Evolutionary conservation across 2,329 filamentous ascomycete genomes (phyloP).

Genomic region (Truncatella angustata): DNA sequence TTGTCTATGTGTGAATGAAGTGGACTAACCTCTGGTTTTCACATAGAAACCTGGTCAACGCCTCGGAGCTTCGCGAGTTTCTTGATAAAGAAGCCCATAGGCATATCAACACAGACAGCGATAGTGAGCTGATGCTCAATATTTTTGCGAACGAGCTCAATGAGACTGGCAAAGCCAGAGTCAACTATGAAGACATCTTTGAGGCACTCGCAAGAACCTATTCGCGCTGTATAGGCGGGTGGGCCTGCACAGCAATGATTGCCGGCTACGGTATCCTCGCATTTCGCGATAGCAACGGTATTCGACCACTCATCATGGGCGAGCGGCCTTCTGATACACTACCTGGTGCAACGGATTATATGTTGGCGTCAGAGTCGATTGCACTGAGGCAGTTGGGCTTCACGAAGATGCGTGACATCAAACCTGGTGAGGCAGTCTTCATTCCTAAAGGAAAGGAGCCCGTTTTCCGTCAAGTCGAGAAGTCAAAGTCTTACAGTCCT

Average conservation of each 20-base stretch:
- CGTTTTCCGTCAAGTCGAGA: slow-evolving; percentile 67
- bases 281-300: slow-evolving; percentile 76
- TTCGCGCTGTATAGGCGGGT: slow-evolving; percentile 59
- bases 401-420: slow-evolving; percentile 64
- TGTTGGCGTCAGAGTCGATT: slow-evolving; percentile 79
- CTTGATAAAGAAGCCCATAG: slow-evolving; percentile 53
- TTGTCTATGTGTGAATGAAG: too few relatives aligned
- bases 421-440: slow-evolving; percentile 74
- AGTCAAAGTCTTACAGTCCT: slow-evolving; percentile 64
- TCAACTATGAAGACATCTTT: slow-evolving; percentile 80
- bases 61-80: slow-evolving; percentile 61
- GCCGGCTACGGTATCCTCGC: slow-evolving; percentile 79
- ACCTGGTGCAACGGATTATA: slow-evolving; percentile 64
- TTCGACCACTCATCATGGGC: slow-evolving; percentile 52
- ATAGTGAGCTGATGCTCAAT: slow-evolving; percentile 51
- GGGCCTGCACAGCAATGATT: slow-evolving; percentile 82
- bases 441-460: slow-evolving; percentile 70
- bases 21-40: too few relatives aligned
- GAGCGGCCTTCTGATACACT: slow-evolving; percentile 52
- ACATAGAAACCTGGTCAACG: slow-evolving; percentile 72
- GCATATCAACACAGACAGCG: slow-evolving; percentile 48
- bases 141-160: slow-evolving; percentile 77
- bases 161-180: slow-evolving; percentile 80
- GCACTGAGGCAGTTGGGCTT: slow-evolving; percentile 72
- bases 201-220: slow-evolving; percentile 51